Base-by-base conservation (phyloP, 345 rosid genomes). In the Noccaea bulbosa region DNA sequence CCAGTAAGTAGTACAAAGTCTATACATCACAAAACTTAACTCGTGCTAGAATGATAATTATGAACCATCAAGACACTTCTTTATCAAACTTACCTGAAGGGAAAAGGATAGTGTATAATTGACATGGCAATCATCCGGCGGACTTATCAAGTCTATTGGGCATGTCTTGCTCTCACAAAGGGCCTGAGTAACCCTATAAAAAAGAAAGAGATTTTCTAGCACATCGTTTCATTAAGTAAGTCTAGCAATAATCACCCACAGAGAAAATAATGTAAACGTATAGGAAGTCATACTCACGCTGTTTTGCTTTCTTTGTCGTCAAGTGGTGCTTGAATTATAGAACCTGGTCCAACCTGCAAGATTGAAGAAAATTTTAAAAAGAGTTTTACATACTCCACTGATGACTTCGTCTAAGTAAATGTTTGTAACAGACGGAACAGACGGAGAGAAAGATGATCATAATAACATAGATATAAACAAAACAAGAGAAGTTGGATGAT, bases 91-190 rank as follows among this genome's bases (percentile, higher is more conserved):
- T 82, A 91, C 99, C 82, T 91, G 97, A 74, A 94, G 85, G 37
- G 99, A 89, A 83, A 89, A 94, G 16, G 97, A 84, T 56, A 94
- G 78, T 12, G 97, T 91, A 74, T 86, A 89, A 73, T 94, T 94
- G 72, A 89, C 96, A 87, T 91, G 97, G 81, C 99, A 94, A 78
- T 94, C 99, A 80, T 94, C 99, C 37, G 96, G 99, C 59, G 97
- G 99, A 79, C 85, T 88, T 66, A 89, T 85, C 79, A 94, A 84
- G 82, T 94, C 97, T 47, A 77, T 76, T 37, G 99, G 99, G 75
- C 99, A 94, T 79, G 86, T 74, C 69, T 83, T 85, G 62, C 85
- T 91, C 71, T 77, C 84, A 75, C 99, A 94, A 60, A 91, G 87
- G 59, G 91, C 67, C 39, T 80, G 69, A 14, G 96, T 89, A 73